These are phyloP conservation scores for Boletus subcaerulescens DNA, from an alignment of 768 basidiomycete genomes.

Conservation along the genomic window DNA sequence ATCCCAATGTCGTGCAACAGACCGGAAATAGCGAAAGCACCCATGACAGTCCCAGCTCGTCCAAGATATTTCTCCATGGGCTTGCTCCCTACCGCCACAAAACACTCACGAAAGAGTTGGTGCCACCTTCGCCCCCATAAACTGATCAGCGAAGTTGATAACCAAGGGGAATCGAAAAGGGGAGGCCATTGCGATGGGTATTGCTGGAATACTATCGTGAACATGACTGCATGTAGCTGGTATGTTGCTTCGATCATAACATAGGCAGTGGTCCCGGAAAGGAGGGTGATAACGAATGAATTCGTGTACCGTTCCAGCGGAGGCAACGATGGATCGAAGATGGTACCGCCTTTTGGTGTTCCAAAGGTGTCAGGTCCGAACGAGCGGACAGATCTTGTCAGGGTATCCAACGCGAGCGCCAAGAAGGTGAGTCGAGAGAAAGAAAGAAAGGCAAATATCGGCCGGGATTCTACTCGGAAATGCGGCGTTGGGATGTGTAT, in stretches of 20 bases:
- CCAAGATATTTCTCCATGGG: conserved; percentile 46
- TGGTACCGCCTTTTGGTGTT: conserved; percentile 31
- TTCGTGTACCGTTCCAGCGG: conserved; percentile 37
- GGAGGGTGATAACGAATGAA: conserved; percentile 42
- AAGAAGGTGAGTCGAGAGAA: conserved; percentile 8
- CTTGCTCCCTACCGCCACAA: conserved; percentile 49
- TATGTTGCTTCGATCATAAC: conserved; percentile 43
- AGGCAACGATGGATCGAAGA: conserved; percentile 36
- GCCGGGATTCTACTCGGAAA: conserved; percentile 18
- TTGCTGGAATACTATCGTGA: conserved; percentile 46
- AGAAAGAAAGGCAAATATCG: conserved; percentile 15
- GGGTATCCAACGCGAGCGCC: conserved; percentile 2
- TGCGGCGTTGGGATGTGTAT: conserved; percentile 13
- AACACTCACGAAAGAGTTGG: conserved; percentile 58
- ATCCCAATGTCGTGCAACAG: conserved; percentile 56
- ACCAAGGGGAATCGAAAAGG: conserved; percentile 56
- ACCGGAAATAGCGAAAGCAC: conserved; percentile 58
- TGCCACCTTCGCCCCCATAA: conserved; percentile 72
- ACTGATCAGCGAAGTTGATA: conserved; percentile 53
- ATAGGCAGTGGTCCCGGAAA: conserved; percentile 46
- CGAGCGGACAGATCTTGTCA: neutral
- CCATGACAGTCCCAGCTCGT: conserved; percentile 47
- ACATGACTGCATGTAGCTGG: conserved; percentile 41
- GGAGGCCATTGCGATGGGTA: conserved; percentile 60
- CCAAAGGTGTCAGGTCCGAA: conserved; percentile 43